A percentile compares a stretch with the other conserved stretches of the same genome.
Conservation (phyloP, 139 green algal genomes). For the Desmodesmus armatus region DNA sequence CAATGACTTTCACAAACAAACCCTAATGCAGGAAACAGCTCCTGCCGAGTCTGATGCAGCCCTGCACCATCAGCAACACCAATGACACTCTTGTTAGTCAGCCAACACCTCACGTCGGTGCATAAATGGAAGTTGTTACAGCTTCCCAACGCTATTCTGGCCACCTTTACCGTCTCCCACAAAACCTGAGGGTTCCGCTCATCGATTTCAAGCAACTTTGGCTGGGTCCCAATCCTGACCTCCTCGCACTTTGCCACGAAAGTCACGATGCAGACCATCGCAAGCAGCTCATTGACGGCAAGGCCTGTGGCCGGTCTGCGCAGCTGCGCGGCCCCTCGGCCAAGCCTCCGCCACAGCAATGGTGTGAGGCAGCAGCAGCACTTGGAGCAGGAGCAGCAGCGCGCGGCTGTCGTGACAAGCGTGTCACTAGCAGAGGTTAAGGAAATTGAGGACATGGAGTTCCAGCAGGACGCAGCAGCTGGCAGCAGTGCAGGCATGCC, state of each 20-base stretch:
- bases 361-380: not conserved
- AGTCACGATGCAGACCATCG: constrained; percentile 30
- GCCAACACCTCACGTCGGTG: too few relatives aligned
- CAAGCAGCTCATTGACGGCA: not conserved
- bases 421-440: constrained; percentile 7
- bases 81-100: too few relatives aligned
- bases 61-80: too few relatives aligned
- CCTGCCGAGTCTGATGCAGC: too few relatives aligned
- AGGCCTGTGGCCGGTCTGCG: constrained; percentile 11
- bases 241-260: not conserved
- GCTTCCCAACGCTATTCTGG: too few relatives aligned
- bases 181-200: too few relatives aligned
- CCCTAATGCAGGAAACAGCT: too few relatives aligned
- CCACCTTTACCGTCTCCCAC: too few relatives aligned
- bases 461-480: constrained; percentile 15
- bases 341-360: not conserved
- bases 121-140: too few relatives aligned
- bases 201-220: not conserved
- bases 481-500: constrained; percentile 24
- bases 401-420: not conserved
- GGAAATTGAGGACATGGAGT: constrained; percentile 22
- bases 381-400: too few relatives aligned
- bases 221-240: not conserved
- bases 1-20: too few relatives aligned
- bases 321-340: constrained; percentile 9